Evolutionary conservation across 192 early-diverging fungal species (phyloP).

Genomic region (Entomortierella lignicola): DNA sequence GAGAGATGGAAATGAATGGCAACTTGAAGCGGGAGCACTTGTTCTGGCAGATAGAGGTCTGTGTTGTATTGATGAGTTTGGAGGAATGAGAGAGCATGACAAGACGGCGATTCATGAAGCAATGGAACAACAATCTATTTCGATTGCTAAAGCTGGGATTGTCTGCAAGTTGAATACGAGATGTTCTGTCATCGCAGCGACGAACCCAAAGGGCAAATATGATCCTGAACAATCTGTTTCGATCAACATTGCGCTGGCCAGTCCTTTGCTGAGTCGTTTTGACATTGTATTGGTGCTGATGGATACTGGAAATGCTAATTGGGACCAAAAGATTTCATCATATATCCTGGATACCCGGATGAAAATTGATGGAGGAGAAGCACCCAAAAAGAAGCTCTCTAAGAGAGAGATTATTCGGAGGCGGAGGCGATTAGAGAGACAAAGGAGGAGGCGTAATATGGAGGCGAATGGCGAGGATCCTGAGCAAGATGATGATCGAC

Average conservation of each 20-base stretch:
- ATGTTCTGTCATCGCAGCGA: slow-evolving; percentile 84
- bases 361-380: slow-evolving; percentile 11
- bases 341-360: slow-evolving; percentile 57
- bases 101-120: slow-evolving; percentile 83
- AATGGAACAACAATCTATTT: slow-evolving; percentile 89
- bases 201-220: slow-evolving; percentile 82
- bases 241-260: slow-evolving; percentile 67
- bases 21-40: slow-evolving; percentile 83
- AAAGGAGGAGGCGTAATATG: not conserved
- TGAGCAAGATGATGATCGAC: not conserved
- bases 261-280: slow-evolving; percentile 74
- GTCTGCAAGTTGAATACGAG: slow-evolving; percentile 84
- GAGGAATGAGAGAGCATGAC: slow-evolving; percentile 76
- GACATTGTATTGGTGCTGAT: slow-evolving; percentile 79
- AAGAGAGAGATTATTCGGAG: slow-evolving; percentile 19
- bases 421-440: slow-evolving; percentile 17
- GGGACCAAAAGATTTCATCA: slow-evolving; percentile 72
- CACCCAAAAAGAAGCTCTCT: slow-evolving; percentile 1
- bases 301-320: slow-evolving; percentile 70
- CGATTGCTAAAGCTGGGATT: slow-evolving; percentile 82
- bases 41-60: slow-evolving; percentile 83
- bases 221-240: slow-evolving; percentile 68
- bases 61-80: slow-evolving; percentile 90
- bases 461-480: slow-evolving; percentile 16
- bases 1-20: slow-evolving; percentile 80